Evolutionary conservation across 768 basidiomycete genomes (phyloP).

Genomic region (Leccinum variicolor): DNA sequence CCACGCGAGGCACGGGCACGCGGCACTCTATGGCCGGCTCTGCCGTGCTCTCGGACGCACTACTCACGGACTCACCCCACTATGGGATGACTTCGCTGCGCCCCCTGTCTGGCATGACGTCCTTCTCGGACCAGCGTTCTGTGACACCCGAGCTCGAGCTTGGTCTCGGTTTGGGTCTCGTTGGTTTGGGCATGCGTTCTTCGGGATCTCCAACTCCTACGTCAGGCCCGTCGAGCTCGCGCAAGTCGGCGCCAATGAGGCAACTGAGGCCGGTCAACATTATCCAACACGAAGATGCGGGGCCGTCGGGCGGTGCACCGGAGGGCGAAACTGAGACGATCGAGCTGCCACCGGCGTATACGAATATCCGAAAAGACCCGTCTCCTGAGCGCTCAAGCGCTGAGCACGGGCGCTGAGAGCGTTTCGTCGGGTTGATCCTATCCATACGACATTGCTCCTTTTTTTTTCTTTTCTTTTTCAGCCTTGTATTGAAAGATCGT

Average conservation of each 20-base stretch:
- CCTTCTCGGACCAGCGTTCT: constrained; percentile 38
- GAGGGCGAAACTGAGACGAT: constrained; percentile 59
- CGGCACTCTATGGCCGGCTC: constrained; percentile 21
- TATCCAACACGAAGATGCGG: constrained; percentile 84
- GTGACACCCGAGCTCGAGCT: constrained; percentile 43
- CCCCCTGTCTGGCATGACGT: constrained; percentile 27
- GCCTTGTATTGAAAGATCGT: background rate
- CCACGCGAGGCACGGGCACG: constrained; percentile 28
- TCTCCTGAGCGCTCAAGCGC: background rate
- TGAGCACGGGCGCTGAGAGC: background rate
- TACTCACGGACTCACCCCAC: constrained; percentile 14
- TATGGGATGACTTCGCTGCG: constrained; percentile 23
- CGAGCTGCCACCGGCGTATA: constrained; percentile 83
- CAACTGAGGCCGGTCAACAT: constrained; percentile 71
- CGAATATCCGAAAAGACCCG: constrained; percentile 43
- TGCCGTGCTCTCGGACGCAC: constrained; percentile 15
- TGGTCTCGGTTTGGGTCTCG: background rate
- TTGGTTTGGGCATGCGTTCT: constrained; percentile 5
- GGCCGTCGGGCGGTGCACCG: constrained; percentile 30
- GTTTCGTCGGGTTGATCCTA: background rate
- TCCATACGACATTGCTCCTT: background rate
- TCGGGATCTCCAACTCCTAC: constrained; percentile 17
- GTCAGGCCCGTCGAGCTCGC: constrained; percentile 22
- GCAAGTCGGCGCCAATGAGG: constrained; percentile 40
- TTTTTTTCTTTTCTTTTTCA: background rate